Base-by-base conservation (phyloP, 1,139 yeast genomes). In the Debaryomyces sp. region DNA sequence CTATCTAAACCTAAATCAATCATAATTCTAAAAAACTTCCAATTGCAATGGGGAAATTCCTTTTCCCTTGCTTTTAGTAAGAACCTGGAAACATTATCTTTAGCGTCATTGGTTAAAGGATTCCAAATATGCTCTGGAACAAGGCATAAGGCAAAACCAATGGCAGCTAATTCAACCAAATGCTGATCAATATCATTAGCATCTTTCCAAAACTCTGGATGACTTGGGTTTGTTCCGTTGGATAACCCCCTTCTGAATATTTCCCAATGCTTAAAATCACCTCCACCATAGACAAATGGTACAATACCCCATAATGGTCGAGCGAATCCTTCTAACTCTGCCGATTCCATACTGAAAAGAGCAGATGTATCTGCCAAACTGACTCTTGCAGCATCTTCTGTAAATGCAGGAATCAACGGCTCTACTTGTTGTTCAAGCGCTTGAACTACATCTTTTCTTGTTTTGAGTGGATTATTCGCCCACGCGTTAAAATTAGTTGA, bases 291-390 rank as follows among this genome's bases (percentile, higher is more conserved):
- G 8, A 51, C 60, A 40, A 49, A 57, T 1, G 68, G 65, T 1
- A 62, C 67, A 34, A 62, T 53, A 18, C 68, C 68, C 67, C 66
- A 64, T 37, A 64, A 42, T 4, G 66, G 65, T 35, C 68, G 49
- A 9, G 64, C 56, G 40, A 59, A 64, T 1, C 68, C 68, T 48
- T 64, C 68, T 9, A 64, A 47, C 18, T 57, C 57, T 12, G 62
- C 59, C 4, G 66, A 62, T 26, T 50, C 52, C 12, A 49, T 41
- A 37, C 52, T 53, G 45, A 60, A 63, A 29, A 46, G 45, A 5
- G 66, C 62, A 1, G 57, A 65, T 21, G 57, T 32, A 12, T 43
- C 45, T 9, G 33, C 37, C 10, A 53, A 26, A 26, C 48, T 45
- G 1, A 53, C 52, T 5, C 56, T n/a, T n/a, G 50, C 49, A 17